Evolutionary conservation across 2,329 filamentous ascomycete genomes (phyloP).

Genomic region (Alternaria panax): DNA sequence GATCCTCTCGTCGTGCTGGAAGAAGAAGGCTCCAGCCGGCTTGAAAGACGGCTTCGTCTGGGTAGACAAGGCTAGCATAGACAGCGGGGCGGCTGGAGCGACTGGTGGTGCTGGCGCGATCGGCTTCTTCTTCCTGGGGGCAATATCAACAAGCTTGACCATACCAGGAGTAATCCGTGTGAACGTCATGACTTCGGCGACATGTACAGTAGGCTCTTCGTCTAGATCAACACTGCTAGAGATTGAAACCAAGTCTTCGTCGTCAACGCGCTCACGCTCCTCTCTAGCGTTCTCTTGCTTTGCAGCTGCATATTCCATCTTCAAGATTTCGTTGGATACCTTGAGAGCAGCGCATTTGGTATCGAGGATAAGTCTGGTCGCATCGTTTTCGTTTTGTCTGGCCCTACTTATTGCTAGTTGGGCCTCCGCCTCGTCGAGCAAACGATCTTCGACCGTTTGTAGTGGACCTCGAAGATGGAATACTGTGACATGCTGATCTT

Average conservation of each 20-base stretch:
- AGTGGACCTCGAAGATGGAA: constrained; percentile 27
- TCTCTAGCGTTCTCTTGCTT: background rate
- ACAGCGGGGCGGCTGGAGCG: background rate
- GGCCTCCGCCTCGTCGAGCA: constrained; percentile 29
- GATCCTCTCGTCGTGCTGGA: constrained; percentile 5
- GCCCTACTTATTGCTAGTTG: constrained; percentile 7
- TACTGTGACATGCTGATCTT: background rate
- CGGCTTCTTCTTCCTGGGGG: constrained; percentile 18
- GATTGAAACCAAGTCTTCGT: constrained; percentile 20
- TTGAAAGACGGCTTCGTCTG: background rate
- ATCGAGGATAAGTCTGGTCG: constrained; percentile 19
- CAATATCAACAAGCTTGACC: constrained; percentile 34
- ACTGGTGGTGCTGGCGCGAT: background rate
- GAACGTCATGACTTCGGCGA: constrained; percentile 19
- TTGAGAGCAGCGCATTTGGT: constrained; percentile 11
- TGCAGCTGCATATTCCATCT: constrained; percentile 8
- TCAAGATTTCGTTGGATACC: constrained; percentile 21
- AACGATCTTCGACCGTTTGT: constrained; percentile 30
- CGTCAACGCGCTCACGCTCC: background rate
- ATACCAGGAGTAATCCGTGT: constrained; percentile 23
- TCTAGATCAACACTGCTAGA: constrained; percentile 28
- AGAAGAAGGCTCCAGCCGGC: background rate
- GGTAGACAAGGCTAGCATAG: background rate
- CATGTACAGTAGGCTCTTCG: constrained; percentile 28
- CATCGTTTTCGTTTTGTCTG: constrained; percentile 8